These are phyloP conservation scores for Litsea cubeba DNA, from an alignment of 164 flowering plant species.

Conservation along the genomic window DNA sequence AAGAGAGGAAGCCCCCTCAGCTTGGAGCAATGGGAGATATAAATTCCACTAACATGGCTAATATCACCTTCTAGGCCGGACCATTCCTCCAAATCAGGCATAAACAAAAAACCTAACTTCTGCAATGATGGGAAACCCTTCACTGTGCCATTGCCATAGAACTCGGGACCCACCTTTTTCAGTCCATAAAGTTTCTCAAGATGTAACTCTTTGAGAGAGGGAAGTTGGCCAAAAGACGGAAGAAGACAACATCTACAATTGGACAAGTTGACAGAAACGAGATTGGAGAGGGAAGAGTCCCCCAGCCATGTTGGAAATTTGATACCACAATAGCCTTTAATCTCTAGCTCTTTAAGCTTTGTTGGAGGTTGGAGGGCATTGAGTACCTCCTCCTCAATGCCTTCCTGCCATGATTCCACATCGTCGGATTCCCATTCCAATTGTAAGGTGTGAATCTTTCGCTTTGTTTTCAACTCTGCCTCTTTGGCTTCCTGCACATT, in stretches of 20 bases:
- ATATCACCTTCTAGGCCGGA: neutral
- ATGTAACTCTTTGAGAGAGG: conserved; percentile 12
- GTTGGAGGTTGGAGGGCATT: neutral
- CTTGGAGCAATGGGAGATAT: conserved; percentile 6
- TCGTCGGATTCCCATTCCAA: neutral
- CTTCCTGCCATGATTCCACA: neutral
- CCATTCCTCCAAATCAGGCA: conserved; percentile 18
- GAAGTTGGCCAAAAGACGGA: conserved; percentile 22
- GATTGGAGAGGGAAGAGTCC: no score
- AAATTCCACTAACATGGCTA: neutral
- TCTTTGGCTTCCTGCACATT: conserved; percentile 5
- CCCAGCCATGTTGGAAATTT: neutral
- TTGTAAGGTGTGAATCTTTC: conserved; percentile 8
- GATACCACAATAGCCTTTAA: neutral
- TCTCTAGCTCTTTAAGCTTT: neutral
- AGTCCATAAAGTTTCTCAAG: no score
- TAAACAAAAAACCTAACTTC: neutral
- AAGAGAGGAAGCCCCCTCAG: conserved; percentile 1
- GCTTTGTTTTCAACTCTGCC: conserved; percentile 3
- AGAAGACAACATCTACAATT: conserved; percentile 2
- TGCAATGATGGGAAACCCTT: no score
- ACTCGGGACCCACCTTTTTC: no score
- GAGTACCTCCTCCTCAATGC: neutral
- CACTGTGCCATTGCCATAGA: no score
- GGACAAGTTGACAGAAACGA: no score